A percentile compares a stretch with the other conserved stretches of the same genome.
phyloP scores from a whole-genome alignment of 1,139 yeast genomes.

The Candida freyschussii region DNA sequence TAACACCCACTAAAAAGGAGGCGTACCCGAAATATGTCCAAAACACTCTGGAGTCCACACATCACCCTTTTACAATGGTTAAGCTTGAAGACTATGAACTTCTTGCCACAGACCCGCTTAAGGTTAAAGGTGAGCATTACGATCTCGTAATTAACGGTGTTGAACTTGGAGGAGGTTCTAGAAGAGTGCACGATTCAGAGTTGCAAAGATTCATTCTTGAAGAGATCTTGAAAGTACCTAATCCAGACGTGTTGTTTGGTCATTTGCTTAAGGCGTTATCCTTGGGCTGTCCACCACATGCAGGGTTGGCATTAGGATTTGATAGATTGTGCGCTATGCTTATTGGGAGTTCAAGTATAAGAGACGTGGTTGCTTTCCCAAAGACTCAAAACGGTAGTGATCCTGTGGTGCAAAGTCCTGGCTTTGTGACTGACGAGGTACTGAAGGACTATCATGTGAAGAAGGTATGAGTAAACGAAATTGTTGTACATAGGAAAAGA shows the following conservation, averaged over 20 bases:
- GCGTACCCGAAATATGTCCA: slow-evolving; percentile 60
- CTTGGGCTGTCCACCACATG: slow-evolving; percentile 98
- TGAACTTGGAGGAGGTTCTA: slow-evolving; percentile 95
- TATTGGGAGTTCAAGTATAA: slow-evolving; percentile 63
- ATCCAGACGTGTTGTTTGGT: slow-evolving; percentile 69
- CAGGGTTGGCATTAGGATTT: slow-evolving; percentile 93
- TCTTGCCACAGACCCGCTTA: slow-evolving; percentile 51
- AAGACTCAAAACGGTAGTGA: slow-evolving; percentile 87
- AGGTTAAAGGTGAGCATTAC: slow-evolving; percentile 87
- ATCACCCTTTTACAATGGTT: slow-evolving; percentile 97
- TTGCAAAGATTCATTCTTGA: slow-evolving; percentile 69
- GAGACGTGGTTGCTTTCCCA: slow-evolving; percentile 96
- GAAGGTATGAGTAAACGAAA: slow-evolving; percentile 6
- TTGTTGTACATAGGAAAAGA: slow-evolving; percentile 1
- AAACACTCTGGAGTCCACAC: slow-evolving; percentile 60
- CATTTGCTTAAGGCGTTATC: slow-evolving; percentile 78
- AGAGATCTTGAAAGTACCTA: slow-evolving; percentile 46
- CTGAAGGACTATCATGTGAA: slow-evolving; percentile 41
- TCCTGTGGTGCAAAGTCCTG: slow-evolving; percentile 83
- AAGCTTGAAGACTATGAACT: slow-evolving; percentile 58
- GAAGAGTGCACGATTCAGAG: slow-evolving; percentile 84
- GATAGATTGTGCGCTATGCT: slow-evolving; percentile 92
- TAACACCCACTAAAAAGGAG: slow-evolving; percentile 15
- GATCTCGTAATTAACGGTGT: slow-evolving; percentile 93
- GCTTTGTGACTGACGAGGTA: slow-evolving; percentile 46